phyloP scores from a whole-genome alignment of 2,329 filamentous ascomycete genomes.

The Ophiocordyceps camponoti-floridani region DNA sequence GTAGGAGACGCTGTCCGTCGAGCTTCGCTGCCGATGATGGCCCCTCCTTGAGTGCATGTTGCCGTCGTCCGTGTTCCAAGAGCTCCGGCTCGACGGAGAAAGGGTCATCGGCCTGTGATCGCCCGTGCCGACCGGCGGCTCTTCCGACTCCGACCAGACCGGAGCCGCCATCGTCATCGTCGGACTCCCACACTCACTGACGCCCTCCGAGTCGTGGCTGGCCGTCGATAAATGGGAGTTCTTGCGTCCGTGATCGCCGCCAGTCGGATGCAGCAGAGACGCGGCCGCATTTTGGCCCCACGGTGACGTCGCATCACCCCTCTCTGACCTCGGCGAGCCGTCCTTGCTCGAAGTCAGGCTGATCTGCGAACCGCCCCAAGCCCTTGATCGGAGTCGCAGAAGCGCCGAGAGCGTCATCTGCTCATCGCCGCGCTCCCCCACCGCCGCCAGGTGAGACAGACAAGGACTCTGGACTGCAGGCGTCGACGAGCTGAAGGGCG shows the following conservation, averaged over 20 bases:
- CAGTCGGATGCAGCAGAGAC: not conserved
- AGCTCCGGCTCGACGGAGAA: not conserved
- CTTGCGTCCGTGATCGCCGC: slow-evolving; percentile 21
- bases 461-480: slow-evolving; percentile 46
- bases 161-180: slow-evolving; percentile 26
- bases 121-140: not conserved
- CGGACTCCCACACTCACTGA: slow-evolving; percentile 29
- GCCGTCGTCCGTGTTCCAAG: slow-evolving; percentile 1
- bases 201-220: slow-evolving; percentile 28
- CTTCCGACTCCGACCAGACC: slow-evolving; percentile 5
- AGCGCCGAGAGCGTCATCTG: slow-evolving; percentile 60
- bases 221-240: slow-evolving; percentile 30
- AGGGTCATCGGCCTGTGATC: not conserved
- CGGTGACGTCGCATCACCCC: slow-evolving; percentile 29
- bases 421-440: slow-evolving; percentile 36
- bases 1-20: slow-evolving; percentile 54
- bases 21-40: slow-evolving; percentile 36
- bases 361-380: slow-evolving; percentile 67
- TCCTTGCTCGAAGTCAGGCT: slow-evolving; percentile 42
- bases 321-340: slow-evolving; percentile 30
- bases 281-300: slow-evolving; percentile 7
- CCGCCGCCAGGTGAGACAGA: slow-evolving; percentile 57
- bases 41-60: slow-evolving; percentile 11
- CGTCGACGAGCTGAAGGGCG: slow-evolving; percentile 22
- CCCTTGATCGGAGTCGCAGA: slow-evolving; percentile 52